Evolutionary conservation across 352 stramenopile genomes (phyloP), one percentile per base, ranked within the genome.

Genomic region (Blastocystis sp.): DNA sequence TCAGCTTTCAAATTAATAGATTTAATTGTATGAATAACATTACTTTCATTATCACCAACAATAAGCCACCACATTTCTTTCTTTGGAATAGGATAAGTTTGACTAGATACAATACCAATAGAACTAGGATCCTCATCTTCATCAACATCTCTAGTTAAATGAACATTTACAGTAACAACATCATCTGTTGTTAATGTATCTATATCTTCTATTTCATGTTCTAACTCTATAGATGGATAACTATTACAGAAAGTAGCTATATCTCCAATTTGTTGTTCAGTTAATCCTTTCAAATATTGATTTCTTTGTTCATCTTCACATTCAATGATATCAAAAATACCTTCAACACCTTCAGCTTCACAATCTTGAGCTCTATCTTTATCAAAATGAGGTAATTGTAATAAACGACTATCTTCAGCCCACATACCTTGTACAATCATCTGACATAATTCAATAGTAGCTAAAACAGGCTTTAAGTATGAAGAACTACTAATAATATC

Each of bases 241-340:
- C 81, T 77, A 69, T 99, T 98, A 73, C 91, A 99, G 73, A 98
- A 99, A 46, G 84, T 80, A 5, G 90, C 91, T n/a, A 98, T 81
- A 28, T 94, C 82, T 28, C 82, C 88, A 79, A 97, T 89, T 67
- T 94, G 79, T 56, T 68, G 64, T 9, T 83, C 78, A 1, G 76
- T 70, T 11, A 92, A 75, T 66, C 79, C 79, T 28, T 67, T 11
- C 40, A 95, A 72, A 31, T 95, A 67, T 58, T 90, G 74, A 43
- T 76, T 74, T 31, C 86, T 75, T 1, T 83, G 76, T n/a, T 68
- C 67, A 49, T 80, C 74, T 27, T 79, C 74, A 31, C 79, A 41
- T 1, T 69, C 69, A 33, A 87, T 59, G 70, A 89, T 80, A 59
- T 88, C 80, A 69, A 86, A 82, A 11, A 84, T 77, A 10, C 68